phyloP scores from a whole-genome alignment of 495 filamentous ascomycete genomes.

The Immersiella caudata region DNA sequence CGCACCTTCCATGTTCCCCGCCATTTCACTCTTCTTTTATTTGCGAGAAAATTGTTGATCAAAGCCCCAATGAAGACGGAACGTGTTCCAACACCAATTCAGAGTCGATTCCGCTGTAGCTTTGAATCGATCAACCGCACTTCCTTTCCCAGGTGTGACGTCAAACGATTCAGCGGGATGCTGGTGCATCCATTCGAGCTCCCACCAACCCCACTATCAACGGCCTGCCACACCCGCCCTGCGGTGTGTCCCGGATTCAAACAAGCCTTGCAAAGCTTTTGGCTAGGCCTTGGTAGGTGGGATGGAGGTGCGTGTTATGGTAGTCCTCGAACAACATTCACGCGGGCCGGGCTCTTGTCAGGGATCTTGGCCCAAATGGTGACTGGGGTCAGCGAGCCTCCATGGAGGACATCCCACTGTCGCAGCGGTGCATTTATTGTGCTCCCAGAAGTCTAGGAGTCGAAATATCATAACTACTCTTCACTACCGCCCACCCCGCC shows the following conservation, averaged over 20 bases:
- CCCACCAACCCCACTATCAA: background rate
- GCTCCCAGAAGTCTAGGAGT: background rate
- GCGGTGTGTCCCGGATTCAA: background rate
- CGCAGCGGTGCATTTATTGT: background rate
- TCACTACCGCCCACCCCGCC: background rate
- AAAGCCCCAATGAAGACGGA: background rate
- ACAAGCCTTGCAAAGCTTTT: slow-evolving; percentile 3
- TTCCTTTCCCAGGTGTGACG: background rate
- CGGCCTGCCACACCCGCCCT: background rate
- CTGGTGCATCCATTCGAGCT: background rate
- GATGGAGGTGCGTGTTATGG: too few relatives aligned
- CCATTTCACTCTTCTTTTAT: background rate
- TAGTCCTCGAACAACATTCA: too few relatives aligned
- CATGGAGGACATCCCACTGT: background rate
- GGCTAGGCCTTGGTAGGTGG: background rate
- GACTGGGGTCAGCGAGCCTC: background rate
- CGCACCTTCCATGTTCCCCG: background rate
- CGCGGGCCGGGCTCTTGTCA: too few relatives aligned
- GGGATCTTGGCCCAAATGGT: background rate
- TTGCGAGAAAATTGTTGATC: background rate
- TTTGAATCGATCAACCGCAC: background rate
- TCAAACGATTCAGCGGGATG: background rate
- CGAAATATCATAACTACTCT: background rate
- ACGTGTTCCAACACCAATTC: background rate
- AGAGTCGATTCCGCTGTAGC: background rate